phyloP scores from a whole-genome alignment of 73 alveolate genomes.

The Paramecium sexaurelia region DNA sequence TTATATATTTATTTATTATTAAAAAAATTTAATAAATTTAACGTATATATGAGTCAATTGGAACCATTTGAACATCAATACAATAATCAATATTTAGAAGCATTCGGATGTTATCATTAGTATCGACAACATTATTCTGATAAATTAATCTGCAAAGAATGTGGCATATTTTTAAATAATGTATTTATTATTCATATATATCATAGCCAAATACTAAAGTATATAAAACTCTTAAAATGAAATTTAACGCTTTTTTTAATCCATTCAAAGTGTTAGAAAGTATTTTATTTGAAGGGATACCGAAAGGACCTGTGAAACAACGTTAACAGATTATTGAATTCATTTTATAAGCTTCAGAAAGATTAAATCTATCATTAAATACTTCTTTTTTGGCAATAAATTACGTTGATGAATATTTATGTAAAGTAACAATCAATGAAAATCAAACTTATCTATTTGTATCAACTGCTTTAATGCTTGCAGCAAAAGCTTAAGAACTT shows the following conservation, averaged over 20 bases:
- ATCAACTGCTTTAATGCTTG: constrained; percentile 27
- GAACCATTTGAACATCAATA: constrained; percentile 37
- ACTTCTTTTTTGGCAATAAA: constrained; percentile 7
- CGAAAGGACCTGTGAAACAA: neutral
- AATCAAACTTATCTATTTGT: neutral
- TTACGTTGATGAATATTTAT: constrained; percentile 7
- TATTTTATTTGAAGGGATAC: neutral
- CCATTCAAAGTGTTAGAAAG: neutral
- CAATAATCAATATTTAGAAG: neutral
- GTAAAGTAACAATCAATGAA: neutral
- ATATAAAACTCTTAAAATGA: constrained; percentile 29
- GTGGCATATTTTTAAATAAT: constrained; percentile 43
- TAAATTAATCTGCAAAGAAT: neutral
- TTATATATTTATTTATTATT: neutral
- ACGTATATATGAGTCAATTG: constrained; percentile 30
- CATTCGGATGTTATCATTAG: constrained; percentile 29
- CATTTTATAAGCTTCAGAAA: neutral
- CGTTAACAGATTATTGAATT: constrained; percentile 23
- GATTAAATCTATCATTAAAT: neutral
- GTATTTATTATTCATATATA: neutral
- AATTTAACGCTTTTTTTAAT: constrained; percentile 15
- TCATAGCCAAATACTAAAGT: constrained; percentile 32
- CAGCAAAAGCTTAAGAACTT: constrained; percentile 63
- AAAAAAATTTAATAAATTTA: neutral
- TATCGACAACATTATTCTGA: neutral